phyloP scores from a whole-genome alignment of 75 land plant genomes.

The Picea glauca region DNA sequence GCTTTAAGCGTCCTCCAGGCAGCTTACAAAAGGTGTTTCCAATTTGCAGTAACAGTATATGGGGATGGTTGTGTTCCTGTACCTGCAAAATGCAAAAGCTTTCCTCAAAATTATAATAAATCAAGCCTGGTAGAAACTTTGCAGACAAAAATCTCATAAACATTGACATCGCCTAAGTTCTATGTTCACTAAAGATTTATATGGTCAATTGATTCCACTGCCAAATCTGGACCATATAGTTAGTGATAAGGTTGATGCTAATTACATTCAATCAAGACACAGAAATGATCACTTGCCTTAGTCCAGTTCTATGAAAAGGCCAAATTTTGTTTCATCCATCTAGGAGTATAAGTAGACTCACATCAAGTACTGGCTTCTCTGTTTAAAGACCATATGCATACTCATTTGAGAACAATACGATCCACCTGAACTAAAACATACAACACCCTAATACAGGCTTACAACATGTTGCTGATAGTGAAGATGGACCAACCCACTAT shows the following conservation, averaged over 20 bases:
- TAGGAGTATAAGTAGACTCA: not conserved
- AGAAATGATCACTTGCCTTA: not conserved
- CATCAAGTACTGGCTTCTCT: not conserved
- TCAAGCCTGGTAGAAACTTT: not conserved
- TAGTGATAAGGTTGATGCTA: no score
- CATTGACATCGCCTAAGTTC: not conserved
- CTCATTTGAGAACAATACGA: not conserved
- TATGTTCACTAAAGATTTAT: not conserved
- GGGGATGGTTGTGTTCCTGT: slow-evolving; percentile 99
- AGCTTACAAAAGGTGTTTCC: slow-evolving; percentile 98
- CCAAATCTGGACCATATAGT: not conserved
- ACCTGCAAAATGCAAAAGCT: slow-evolving; percentile 51
- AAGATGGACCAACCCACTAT: not conserved
- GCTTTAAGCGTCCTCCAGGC: slow-evolving; percentile 96
- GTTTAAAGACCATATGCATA: not conserved
- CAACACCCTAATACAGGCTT: not conserved
- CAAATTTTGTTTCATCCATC: not conserved
- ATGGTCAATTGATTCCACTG: not conserved
- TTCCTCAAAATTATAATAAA: not conserved
- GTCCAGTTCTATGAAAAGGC: not conserved
- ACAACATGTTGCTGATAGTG: not conserved
- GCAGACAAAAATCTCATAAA: slow-evolving; percentile 1
- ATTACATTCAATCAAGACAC: not conserved
- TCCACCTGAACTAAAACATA: not conserved
- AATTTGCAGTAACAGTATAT: slow-evolving; percentile 88